A percentile compares a stretch with the other conserved stretches of the same genome.
These are phyloP conservation scores for Saussurea involucrata DNA, from an alignment of 129 eudicot species.

Conservation along the genomic window DNA sequence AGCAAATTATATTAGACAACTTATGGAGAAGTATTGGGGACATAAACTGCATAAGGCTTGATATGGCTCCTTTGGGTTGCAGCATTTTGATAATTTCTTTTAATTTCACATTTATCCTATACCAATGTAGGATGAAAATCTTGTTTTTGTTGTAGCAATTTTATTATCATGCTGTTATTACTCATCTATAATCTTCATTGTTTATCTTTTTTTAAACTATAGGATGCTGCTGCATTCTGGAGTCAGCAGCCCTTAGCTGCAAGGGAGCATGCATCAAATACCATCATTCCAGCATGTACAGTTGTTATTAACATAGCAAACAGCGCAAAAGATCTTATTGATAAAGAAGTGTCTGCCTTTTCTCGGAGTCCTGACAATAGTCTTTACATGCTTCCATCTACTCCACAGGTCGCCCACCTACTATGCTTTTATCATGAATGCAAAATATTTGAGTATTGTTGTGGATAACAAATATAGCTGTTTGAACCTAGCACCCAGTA, in stretches of 20 bases:
- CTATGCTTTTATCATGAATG: not conserved
- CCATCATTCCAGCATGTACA: constrained; percentile 78
- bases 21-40: no score
- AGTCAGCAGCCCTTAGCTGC: constrained; percentile 83
- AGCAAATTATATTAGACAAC: no score
- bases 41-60: no score
- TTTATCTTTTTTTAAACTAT: constrained; percentile 5
- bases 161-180: constrained; percentile 1
- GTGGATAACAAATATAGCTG: not conserved
- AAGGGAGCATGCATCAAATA: constrained; percentile 82
- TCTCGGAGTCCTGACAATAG: constrained; percentile 75
- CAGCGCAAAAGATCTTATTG: constrained; percentile 65
- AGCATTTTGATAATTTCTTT: not conserved
- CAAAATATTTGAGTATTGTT: not conserved
- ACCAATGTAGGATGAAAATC: not conserved
- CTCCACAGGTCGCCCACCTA: constrained; percentile 61
- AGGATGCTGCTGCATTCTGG: constrained; percentile 93
- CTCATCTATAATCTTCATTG: not conserved
- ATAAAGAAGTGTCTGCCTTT: constrained; percentile 73
- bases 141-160: not conserved
- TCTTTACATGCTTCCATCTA: constrained; percentile 94
- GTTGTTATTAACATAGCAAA: constrained; percentile 51
- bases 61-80: no score
- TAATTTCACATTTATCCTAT: not conserved
- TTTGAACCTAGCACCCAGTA: not conserved